phyloP scores from a whole-genome alignment of 192 early-diverging fungal species.

The Coemansia sp. region DNA sequence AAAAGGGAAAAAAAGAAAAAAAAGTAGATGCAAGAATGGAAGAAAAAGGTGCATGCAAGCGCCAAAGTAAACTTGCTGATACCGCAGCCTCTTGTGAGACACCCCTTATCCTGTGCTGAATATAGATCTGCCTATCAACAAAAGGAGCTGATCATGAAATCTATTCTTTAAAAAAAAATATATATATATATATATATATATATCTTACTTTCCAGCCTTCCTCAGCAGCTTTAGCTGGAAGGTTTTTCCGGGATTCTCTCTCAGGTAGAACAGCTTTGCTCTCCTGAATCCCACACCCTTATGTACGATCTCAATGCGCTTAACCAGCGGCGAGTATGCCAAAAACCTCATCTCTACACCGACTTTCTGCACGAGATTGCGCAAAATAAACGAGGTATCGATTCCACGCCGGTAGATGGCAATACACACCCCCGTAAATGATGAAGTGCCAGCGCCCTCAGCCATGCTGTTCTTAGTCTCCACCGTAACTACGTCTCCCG shows the following conservation, averaged over 20 bases:
- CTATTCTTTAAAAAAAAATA: neutral
- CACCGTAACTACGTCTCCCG: slow-evolving; percentile 67
- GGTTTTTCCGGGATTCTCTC: slow-evolving; percentile 72
- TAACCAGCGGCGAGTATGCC: slow-evolving; percentile 75
- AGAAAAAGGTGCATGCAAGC: neutral
- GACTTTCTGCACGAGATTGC: slow-evolving; percentile 72
- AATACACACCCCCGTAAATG: slow-evolving; percentile 73
- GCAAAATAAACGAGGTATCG: slow-evolving; percentile 73
- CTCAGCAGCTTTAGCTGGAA: slow-evolving; percentile 58
- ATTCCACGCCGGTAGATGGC: slow-evolving; percentile 70
- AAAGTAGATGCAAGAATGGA: neutral
- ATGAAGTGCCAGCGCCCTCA: slow-evolving; percentile 50
- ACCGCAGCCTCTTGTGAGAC: neutral
- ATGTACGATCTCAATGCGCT: slow-evolving; percentile 67
- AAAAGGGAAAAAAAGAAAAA: neutral
- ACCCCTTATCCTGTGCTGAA: neutral
- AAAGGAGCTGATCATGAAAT: neutral
- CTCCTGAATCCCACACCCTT: slow-evolving; percentile 62
- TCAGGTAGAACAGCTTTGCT: slow-evolving; percentile 74
- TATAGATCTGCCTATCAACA: neutral
- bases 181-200: neutral
- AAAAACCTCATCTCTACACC: slow-evolving; percentile 76
- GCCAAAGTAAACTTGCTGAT: neutral
- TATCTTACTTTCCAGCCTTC: slow-evolving; percentile 27
- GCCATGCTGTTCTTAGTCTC: slow-evolving; percentile 63